phyloP scores from a whole-genome alignment of 2,329 filamentous ascomycete species.

The Aspergillus pseudoterreus region DNA sequence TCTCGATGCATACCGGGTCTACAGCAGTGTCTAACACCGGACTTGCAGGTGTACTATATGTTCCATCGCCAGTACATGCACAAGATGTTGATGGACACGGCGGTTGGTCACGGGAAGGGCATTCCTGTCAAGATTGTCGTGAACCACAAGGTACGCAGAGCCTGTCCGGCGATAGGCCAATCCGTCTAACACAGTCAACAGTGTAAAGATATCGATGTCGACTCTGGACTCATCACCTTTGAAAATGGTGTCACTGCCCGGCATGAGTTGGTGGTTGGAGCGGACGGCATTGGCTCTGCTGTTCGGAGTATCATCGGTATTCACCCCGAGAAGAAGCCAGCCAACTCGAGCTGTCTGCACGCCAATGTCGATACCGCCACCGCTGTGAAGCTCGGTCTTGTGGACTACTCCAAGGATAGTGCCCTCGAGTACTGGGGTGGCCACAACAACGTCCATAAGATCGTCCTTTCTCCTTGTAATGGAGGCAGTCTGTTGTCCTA shows the following conservation, averaged over 20 bases:
- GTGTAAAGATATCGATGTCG: conserved; percentile 52
- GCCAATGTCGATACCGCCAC: conserved; percentile 61
- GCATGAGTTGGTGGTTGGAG: conserved; percentile 61
- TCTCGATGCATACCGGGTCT: neutral
- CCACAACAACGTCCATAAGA: conserved; percentile 62
- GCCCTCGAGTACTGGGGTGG: conserved; percentile 71
- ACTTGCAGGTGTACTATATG: conserved; percentile 55
- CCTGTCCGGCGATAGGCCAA: neutral
- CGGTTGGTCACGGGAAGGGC: conserved; percentile 48
- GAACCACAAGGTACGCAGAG: conserved; percentile 49
- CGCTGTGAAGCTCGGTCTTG: conserved; percentile 57
- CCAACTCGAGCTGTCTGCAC: conserved; percentile 61
- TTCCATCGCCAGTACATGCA: conserved; percentile 70
- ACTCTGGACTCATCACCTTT: conserved; percentile 51
- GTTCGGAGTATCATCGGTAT: conserved; percentile 63
- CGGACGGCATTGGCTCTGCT: conserved; percentile 65
- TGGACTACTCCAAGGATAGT: conserved; percentile 58
- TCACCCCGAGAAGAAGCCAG: conserved; percentile 55
- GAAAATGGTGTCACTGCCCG: conserved; percentile 47
- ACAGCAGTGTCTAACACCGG: neutral
- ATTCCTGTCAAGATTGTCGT: conserved; percentile 52
- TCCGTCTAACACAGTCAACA: neutral
- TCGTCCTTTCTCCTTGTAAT: conserved; percentile 67
- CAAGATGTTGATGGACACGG: conserved; percentile 58
- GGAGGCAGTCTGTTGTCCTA: conserved; percentile 62